Evolutionary conservation across 2,329 filamentous ascomycete genomes (phyloP).

Genomic region (Scortechinia acanthostroma): DNA sequence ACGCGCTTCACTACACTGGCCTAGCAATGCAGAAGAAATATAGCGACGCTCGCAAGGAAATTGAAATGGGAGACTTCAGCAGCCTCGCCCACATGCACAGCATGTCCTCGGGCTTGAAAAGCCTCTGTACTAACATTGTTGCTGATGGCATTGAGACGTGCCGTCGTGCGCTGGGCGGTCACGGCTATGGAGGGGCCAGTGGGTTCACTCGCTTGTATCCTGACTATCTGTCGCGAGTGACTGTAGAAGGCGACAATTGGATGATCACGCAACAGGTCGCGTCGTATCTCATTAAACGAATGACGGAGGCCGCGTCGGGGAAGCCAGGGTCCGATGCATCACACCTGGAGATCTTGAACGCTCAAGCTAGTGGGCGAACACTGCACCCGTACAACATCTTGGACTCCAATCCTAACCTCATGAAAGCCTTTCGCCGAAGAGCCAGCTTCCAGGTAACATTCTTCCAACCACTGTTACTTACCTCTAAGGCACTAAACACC

Average conservation of each 20-base stretch:
- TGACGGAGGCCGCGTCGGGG: conserved; percentile 27
- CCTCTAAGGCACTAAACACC: too few species aligned
- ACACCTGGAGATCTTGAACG: too few species aligned
- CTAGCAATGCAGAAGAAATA: conserved; percentile 38
- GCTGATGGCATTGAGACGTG: conserved; percentile 45
- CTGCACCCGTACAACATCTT: too few species aligned
- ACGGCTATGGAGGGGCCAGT: conserved; percentile 43
- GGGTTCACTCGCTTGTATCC: conserved; percentile 40
- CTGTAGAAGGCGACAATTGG: conserved; percentile 47
- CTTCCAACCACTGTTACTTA: too few species aligned
- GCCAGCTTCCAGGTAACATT: too few species aligned
- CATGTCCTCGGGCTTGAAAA: conserved; percentile 43
- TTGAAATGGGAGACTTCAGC: conserved; percentile 38
- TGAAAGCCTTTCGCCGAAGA: too few species aligned
- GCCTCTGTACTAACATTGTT: conserved; percentile 39
- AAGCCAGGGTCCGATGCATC: conserved; percentile 23
- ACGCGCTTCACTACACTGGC: conserved; percentile 30
- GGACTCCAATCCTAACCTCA: too few species aligned
- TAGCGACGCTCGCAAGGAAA: conserved; percentile 28
- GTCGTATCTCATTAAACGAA: conserved; percentile 40
- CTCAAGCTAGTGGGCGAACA: too few species aligned
- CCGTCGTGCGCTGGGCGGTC: conserved; percentile 40
- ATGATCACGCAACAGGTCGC: conserved; percentile 47
- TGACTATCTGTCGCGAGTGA: conserved; percentile 41
- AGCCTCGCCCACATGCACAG: conserved; percentile 40